phyloP scores from a whole-genome alignment of 495 filamentous ascomycete species.

The Bathelium albidoporum region DNA sequence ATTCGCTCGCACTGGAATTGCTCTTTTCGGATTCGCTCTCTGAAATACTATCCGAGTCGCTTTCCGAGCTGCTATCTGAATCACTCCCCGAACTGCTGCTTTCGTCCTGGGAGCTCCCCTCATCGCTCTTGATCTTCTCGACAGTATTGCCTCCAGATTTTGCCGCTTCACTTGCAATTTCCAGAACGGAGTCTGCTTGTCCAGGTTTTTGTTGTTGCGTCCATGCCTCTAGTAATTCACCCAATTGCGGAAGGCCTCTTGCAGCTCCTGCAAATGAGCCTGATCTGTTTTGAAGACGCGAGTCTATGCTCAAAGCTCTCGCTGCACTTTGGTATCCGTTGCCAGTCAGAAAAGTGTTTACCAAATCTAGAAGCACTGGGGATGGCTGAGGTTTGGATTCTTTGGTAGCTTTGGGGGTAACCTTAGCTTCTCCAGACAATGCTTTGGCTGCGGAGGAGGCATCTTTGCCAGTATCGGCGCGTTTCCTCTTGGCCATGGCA shows the following conservation, averaged over 20 bases:
- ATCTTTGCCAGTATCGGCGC: background rate
- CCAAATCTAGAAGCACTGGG: background rate
- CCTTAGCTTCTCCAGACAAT: background rate
- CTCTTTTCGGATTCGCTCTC: background rate
- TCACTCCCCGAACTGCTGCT: background rate
- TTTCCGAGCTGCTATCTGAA: background rate
- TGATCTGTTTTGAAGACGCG: background rate
- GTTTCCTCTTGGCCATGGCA: background rate
- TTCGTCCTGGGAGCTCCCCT: background rate
- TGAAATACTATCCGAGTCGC: background rate
- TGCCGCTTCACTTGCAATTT: background rate
- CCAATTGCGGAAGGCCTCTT: background rate
- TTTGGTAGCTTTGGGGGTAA: background rate
- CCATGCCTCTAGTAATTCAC: background rate
- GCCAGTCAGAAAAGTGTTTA: background rate
- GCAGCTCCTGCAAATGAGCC: background rate
- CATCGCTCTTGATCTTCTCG: no score
- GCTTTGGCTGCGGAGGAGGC: background rate
- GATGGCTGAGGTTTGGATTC: background rate
- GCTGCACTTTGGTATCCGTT: background rate
- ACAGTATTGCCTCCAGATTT: background rate
- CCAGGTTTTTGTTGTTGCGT: background rate
- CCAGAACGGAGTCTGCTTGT: background rate
- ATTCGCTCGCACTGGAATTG: background rate
- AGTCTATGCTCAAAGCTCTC: background rate